Evolutionary conservation across 345 rosid genomes (phyloP), one percentile per base, ranked within the genome.

Genomic region (Gossypium mustelinum): DNA sequence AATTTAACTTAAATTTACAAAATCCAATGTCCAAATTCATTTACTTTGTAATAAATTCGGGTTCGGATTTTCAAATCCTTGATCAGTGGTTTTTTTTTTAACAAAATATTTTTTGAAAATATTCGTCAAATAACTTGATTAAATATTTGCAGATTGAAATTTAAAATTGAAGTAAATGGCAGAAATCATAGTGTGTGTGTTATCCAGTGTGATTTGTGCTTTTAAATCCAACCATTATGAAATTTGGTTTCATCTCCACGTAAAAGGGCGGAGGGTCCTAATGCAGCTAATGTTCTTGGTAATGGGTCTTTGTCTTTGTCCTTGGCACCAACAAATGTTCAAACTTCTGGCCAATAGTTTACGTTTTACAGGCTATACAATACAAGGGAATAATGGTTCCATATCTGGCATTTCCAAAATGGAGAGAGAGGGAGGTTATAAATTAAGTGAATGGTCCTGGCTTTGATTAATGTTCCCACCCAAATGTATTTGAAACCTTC

Each of bases 281-380:
- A 18, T 25, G 69, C 50, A 68, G 73, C 74, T 71, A 65, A 70
- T 74, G 76, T 74, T 77, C 12, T 81, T 54, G 84, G 66, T 78
- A 72, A 20, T 34, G 11, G 65, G 81, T 81, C 79, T 54, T 9
- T 77, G 78, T 77, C 78, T 18, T 4, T 81, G 77, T 72, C 72
- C 72, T 68, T 29, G 20, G 17, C 60, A 56, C 60, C 43, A 73
- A 54, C 78, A 44, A 55, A 16, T 73, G 58, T 43, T 25, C 58
- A 10, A 47, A 25, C 20, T 3, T 11, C 25, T 58, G 73, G 24
- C 29, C 65, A 27, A 10, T 11, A 24, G 16, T 59, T 51, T 24
- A 4, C 24, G 11, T 8, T 57, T 22, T 22, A 22, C 62, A 57
- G 43, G 41, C 25, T 25, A 25, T 20, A n/a, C 43, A 14, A 11